Base-by-base conservation (phyloP, 768 basidiomycete species). In the Pisolithus tinctorius region DNA sequence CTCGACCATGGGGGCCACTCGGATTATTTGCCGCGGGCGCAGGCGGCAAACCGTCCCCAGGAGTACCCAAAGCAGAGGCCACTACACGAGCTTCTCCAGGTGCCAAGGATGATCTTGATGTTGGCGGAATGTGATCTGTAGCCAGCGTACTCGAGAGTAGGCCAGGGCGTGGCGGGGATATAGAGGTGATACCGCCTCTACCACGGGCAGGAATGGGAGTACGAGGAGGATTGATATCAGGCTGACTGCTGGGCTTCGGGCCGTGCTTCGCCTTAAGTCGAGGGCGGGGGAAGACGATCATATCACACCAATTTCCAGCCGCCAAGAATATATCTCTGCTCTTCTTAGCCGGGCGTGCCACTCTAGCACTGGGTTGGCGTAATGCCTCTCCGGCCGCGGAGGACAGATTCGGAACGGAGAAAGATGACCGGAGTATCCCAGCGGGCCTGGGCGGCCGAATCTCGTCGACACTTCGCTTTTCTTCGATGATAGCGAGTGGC, bases 281-380 rank as follows among this genome's bases (percentile, higher is more conserved):
- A 11, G 88, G 88, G 1, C 86, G 78, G 3, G 88, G 88, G 50
- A 89, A 83, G 25, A 90, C 65, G 8, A 90, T 59, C 0, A 86
- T 87, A 55, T 90, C 86, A 66, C 88, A 91, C 86, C 87, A 88
- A 16, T 83, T 82, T 67, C 89, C 86, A 0, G 86, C 79, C 2
- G 82, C 79, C 2, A 88, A 60, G 85, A 84, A 88, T 6, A 81
- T 72, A 29, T 86, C 82, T 55, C 73, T 79, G 11, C 71, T 71
- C 58, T 74, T 80, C 25, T 69, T 56, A 39, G 63, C 54, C 45
- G 51, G 51, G 1, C 49, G 54, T n/a, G 56, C 58, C 27, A 59
- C 55, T 58, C 60, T 56, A 52, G 61, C 65, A 29, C 51, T 20
- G 14, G 48, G 4, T 2, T 59, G 57, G 37, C 54, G 54, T 8